These are phyloP conservation scores for Stipa capillata DNA, from an alignment of 176 grass and related monocot genomes.

Conservation along the genomic window DNA sequence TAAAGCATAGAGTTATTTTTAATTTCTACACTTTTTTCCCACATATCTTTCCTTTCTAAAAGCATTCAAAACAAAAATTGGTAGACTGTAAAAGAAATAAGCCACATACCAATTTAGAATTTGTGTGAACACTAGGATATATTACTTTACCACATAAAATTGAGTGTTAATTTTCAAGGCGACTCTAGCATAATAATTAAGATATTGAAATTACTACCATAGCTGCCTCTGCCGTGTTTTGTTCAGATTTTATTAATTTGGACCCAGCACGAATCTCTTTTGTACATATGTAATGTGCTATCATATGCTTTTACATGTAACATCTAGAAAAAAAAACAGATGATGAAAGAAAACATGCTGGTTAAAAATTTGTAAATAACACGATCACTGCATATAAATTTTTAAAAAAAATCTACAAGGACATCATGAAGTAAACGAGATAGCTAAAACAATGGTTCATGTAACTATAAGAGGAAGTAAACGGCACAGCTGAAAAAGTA, in stretches of 20 bases:
- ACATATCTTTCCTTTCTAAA: background rate
- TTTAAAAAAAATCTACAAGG: background rate
- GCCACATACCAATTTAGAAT: background rate
- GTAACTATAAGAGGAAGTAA: background rate
- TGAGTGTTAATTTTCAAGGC: background rate
- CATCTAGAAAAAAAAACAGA: background rate
- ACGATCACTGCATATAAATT: no score
- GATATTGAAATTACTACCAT: background rate
- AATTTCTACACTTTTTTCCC: background rate
- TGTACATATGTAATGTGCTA: background rate
- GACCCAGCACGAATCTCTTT: background rate
- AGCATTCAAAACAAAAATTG: background rate
- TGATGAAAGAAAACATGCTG: background rate
- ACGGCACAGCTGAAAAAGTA: background rate
- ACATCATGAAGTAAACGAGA: background rate
- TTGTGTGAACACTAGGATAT: background rate
- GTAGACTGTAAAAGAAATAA: background rate
- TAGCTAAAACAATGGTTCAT: background rate
- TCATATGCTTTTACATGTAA: background rate
- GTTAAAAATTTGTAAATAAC: background rate
- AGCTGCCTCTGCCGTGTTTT: background rate
- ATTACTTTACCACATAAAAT: background rate
- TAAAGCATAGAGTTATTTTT: background rate
- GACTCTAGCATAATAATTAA: background rate
- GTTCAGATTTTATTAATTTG: background rate